phyloP scores from a whole-genome alignment of 78 protist genomes.

The Guillardia theta region DNA sequence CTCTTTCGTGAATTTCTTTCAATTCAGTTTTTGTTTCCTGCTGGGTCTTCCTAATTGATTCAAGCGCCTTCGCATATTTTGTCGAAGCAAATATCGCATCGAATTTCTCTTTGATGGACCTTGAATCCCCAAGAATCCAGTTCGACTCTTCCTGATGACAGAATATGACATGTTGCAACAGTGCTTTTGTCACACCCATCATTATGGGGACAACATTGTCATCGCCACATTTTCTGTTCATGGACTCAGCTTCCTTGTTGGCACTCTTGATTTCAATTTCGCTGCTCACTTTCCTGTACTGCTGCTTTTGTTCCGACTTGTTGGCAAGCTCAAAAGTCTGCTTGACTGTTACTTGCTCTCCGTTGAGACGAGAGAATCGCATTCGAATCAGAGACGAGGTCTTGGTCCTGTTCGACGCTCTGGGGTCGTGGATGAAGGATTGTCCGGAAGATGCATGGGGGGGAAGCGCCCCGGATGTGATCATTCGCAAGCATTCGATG shows the following conservation, averaged over 20 bases:
- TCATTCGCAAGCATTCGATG: slow-evolving; percentile 77
- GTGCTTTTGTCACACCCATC: slow-evolving; percentile 92
- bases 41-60: background rate
- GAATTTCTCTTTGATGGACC: slow-evolving; percentile 83
- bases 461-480: slow-evolving; percentile 66
- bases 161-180: slow-evolving; percentile 95
- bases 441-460: slow-evolving; percentile 81
- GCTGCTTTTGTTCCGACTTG: slow-evolving; percentile 26
- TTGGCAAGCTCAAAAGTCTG: slow-evolving; percentile 57
- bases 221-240: too few relatives aligned
- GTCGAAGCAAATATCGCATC: slow-evolving; percentile 93
- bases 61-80: slow-evolving; percentile 64
- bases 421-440: slow-evolving; percentile 90
- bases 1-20: background rate
- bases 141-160: slow-evolving; percentile 97
- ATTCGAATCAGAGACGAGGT: slow-evolving; percentile 83
- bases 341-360: background rate
- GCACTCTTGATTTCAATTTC: slow-evolving; percentile 44
- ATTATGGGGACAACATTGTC: slow-evolving; percentile 50
- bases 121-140: slow-evolving; percentile 91
- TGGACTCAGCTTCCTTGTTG: too few relatives aligned
- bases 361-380: slow-evolving; percentile 57
- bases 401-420: too few relatives aligned
- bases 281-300: slow-evolving; percentile 14
- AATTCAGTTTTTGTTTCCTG: background rate